Base-by-base conservation (phyloP, 2,329 filamentous ascomycete species). In the Ascochyta pisi region DNA sequence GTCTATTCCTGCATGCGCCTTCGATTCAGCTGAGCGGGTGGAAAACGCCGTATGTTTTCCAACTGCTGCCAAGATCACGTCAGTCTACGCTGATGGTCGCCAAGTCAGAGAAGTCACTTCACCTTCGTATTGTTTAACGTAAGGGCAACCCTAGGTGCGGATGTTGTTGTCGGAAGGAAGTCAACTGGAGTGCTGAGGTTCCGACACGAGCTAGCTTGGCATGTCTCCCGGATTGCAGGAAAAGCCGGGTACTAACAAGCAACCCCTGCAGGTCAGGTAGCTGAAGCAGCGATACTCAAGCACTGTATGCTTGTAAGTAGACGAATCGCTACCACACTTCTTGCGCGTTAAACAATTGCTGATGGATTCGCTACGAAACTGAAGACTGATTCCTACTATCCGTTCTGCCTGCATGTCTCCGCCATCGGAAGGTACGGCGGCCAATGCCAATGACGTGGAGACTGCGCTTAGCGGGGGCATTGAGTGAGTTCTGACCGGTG, bases 51-150 rank as follows among this genome's bases (percentile, higher is more conserved):
- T 37, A 38, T 42, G 27, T 16, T 31, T 24, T 26, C 26, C 37
- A 38, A 33, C 39, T 7, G 13, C 48, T 48, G n/a, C n/a, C n/a
- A 19, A 19, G 13, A 27, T 38, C 38, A 37, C 33, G 38, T 56
- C 53, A 56, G 38, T 43, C 23, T 16, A 43, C 31, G 48, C 31
- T 34, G n/a, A 42, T 50, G n/a, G 12, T 16, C 13, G 27, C 19
- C 7, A 22, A 31, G 16, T 40, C 16, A 15, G 16, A 37, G 2
- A 13, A 27, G 40, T 31, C 19, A 27, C 43, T 29, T 35, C 46
- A 50, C 53, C 47, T 56, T 44, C 31, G 48, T 47, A 35, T 50
- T 47, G 53, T 29, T 47, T 56, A 46, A 56, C 47, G 53, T 48
- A 48, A 51, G 37, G 42, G 37, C 42, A 42, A 46, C 24, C 46